Evolutionary conservation across 2,329 filamentous ascomycete species (phyloP), one percentile per base, ranked within the genome.

Genomic region (Teratosphaeria gauchensis): DNA sequence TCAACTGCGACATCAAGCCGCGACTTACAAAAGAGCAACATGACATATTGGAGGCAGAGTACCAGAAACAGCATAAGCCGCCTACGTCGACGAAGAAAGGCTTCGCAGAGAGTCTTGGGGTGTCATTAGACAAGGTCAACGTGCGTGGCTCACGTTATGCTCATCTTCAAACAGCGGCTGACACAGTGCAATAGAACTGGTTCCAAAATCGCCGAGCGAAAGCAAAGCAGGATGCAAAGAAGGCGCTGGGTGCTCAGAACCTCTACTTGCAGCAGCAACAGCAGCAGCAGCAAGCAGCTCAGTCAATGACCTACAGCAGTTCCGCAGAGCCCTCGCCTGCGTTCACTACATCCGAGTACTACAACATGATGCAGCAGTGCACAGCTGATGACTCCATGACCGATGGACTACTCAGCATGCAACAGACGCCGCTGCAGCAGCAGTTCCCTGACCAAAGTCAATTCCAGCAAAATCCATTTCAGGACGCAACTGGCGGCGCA

Each of bases 151-250:
- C 3, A 31, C 32, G 46, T 30, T 19, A n/a, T 56, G 3, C 31
- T 55, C 51, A 33, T 16, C 54, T 53, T 35, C 38, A 51, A 38
- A 35, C 32, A 21, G 16, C 21, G 54, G 62, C 74, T 77, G 70
- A 77, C 64, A 51, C 30, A 38, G 19, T 19, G 33, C 16, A 38
- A 58, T 63, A 80, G 78, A 80, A 80, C 65, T 80, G 78, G 78
- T 80, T 80, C 64, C 78, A 80, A 66, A 80, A 80, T 65, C 76
- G 78, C 54, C 67, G 78, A 61, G 78, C 78, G 57, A 80, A 80
- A 63, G 76, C 78, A 53, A 80, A 80, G 71, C 78, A 80, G 63
- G 78, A 80, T 66, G 68, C 73, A 55, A 80, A 80, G 71, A 80
- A 80, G 67, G 68, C 72, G 57, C 63, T 65, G 19, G 67, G 68